Base-by-base conservation (phyloP, 768 basidiomycete species). In the Lactarius hengduanensis region DNA sequence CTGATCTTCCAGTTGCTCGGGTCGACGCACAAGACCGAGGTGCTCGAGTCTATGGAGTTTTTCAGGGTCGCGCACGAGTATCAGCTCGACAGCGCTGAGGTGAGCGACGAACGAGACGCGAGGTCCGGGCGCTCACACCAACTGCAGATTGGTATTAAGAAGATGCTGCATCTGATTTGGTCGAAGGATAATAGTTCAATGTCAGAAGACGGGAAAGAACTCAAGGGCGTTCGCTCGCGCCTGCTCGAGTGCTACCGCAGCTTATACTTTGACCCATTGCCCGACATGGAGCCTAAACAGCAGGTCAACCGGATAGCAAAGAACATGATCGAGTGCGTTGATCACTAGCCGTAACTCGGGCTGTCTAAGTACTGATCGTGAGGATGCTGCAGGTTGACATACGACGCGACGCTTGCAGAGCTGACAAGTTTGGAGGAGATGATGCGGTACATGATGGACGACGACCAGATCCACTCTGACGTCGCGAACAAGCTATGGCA, bases 161-260 rank as follows among this genome's bases (percentile, higher is more conserved):
- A 89, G 73, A 98, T 98, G 96, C 75, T 99, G 16, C 97, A 98
- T 75, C 81, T 99, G 30, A 92, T 99, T 71, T 98, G 97, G 97
- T 84, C 86, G 32, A 98, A 98, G 74, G 96, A 99, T 73, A 94
- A 94, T 73, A 90, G 79, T 59, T 82, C 85, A 28, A 86, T 90
- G n/a, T 86, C 85, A 36, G 86, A 87, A 70, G 87, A 89, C 58
- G 86, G 84, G 28, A 84, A 83, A 69, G 93, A 96, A 74, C 76
- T 94, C 56, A 96, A 95, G 75, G 94, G 96, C 32, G 83, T 98
- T 65, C 86, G 94, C 6, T 88, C 92, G 57, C 83, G 90, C 40
- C 81, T 98, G 43, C 81, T 99, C 68, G 96, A 98, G 72, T 91
- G 89, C 72, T 99, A 98, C 74, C 84, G 86, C 41, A 85, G 72